phyloP scores from a whole-genome alignment of 345 rosid genomes.

The Arabis hirsuta region DNA sequence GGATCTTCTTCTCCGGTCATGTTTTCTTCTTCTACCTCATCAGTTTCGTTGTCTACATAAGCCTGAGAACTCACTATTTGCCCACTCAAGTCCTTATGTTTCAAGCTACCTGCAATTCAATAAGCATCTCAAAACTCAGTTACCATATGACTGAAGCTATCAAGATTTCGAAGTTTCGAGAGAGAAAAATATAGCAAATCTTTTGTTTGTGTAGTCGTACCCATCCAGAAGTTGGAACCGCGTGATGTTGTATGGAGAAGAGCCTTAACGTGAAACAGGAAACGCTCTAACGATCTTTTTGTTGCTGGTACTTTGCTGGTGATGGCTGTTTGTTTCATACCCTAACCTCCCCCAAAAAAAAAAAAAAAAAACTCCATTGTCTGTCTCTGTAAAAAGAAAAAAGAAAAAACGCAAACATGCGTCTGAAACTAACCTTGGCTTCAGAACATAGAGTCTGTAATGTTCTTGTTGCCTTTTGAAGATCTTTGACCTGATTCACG shows the following conservation, averaged over 20 bases:
- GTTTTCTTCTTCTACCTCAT: conserved; percentile 28
- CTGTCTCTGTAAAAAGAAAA: not conserved
- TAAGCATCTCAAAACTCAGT: not conserved
- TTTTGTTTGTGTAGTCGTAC: conserved; percentile 45
- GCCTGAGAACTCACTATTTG: conserved; percentile 89
- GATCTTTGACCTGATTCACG: conserved; percentile 65
- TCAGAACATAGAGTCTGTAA: conserved; percentile 88
- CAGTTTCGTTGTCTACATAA: conserved; percentile 52
- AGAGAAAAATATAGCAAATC: not conserved
- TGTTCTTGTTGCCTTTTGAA: conserved; percentile 88
- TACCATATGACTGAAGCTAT: not conserved
- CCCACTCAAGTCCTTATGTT: conserved; percentile 85
- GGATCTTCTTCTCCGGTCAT: conserved; percentile 50
- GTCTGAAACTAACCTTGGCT: conserved; percentile 68
- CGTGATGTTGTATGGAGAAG: conserved; percentile 74
- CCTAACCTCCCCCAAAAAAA: conserved; percentile 48
- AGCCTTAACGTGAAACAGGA: conserved; percentile 78
- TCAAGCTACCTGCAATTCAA: conserved; percentile 67
- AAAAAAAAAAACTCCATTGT: conserved; percentile 29
- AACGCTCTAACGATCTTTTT: conserved; percentile 83
- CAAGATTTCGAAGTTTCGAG: not conserved
- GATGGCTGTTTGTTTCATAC: conserved; percentile 70
- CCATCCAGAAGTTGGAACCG: conserved; percentile 88
- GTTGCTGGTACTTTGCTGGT: conserved; percentile 81
- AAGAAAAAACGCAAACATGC: not conserved